These are phyloP conservation scores for Aspergillus melleus DNA, from an alignment of 2,329 filamentous ascomycete species.

Conservation along the genomic window DNA sequence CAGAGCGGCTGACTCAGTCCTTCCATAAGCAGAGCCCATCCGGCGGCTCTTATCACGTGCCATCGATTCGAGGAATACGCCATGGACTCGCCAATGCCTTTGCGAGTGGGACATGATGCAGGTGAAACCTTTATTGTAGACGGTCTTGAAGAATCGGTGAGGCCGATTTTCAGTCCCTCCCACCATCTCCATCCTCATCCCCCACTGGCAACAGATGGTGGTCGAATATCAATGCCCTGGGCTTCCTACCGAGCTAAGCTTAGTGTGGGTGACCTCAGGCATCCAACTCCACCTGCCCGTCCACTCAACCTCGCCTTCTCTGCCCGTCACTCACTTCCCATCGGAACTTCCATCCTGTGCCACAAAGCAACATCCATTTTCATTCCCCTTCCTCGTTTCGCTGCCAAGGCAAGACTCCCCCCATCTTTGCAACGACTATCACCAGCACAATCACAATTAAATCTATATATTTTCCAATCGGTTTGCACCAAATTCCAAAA, in stretches of 20 bases:
- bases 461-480: slow-evolving; percentile 7
- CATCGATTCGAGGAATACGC: not conserved
- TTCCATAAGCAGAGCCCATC: not conserved
- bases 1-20: not conserved
- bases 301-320: slow-evolving; percentile 28
- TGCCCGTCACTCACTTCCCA: slow-evolving; percentile 25
- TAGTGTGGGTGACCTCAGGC: slow-evolving; percentile 17
- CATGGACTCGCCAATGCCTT: not conserved
- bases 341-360: slow-evolving; percentile 29
- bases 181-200: not conserved
- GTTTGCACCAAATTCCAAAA: slow-evolving; percentile 19
- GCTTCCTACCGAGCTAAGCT: not conserved
- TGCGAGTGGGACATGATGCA: not conserved
- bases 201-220: not conserved
- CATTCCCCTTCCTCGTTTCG: slow-evolving; percentile 19
- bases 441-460: slow-evolving; percentile 8
- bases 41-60: not conserved
- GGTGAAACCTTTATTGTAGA: not conserved
- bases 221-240: not conserved
- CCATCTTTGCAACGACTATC: slow-evolving; percentile 9
- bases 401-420: slow-evolving; percentile 13
- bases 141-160: too few species aligned
- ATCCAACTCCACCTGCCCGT: slow-evolving; percentile 21
- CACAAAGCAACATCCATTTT: slow-evolving; percentile 27
- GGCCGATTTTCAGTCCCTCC: not conserved